Conservation (phyloP, 1,139 yeast species). For the Casaregolazyma suthepensis region DNA sequence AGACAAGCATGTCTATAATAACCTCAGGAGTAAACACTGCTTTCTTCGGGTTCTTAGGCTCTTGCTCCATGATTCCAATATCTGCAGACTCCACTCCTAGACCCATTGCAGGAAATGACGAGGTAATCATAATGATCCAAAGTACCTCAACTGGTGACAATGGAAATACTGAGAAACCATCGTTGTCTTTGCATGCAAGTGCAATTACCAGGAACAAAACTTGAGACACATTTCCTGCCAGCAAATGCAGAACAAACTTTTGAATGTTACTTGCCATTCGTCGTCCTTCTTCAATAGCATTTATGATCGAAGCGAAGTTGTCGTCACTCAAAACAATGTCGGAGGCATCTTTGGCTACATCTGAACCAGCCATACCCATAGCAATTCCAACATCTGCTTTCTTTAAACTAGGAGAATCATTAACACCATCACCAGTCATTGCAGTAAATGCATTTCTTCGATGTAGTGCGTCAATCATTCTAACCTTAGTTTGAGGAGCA, state of each 20-base stretch:
- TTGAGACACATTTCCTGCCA: slow-evolving; percentile 76
- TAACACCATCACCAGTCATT: slow-evolving; percentile 87
- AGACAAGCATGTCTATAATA: slow-evolving; percentile 64
- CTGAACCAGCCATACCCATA: slow-evolving; percentile 77
- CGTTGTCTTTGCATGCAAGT: slow-evolving; percentile 56
- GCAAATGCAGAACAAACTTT: slow-evolving; percentile 71
- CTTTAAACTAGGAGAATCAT: slow-evolving; percentile 75
- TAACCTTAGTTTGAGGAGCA: slow-evolving; percentile 79
- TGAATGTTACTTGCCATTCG: slow-evolving; percentile 77
- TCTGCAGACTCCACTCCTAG: slow-evolving; percentile 65
- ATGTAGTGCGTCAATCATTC: slow-evolving; percentile 78
- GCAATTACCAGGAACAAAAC: slow-evolving; percentile 68
- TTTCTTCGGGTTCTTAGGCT: slow-evolving; percentile 53
- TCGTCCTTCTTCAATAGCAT: slow-evolving; percentile 78
- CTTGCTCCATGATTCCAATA: slow-evolving; percentile 58
- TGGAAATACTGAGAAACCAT: slow-evolving; percentile 65
- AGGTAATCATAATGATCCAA: slow-evolving; percentile 74
- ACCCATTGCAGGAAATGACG: slow-evolving; percentile 87
- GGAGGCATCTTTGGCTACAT: slow-evolving; percentile 75
- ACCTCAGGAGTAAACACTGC: slow-evolving; percentile 67
- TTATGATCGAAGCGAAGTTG: slow-evolving; percentile 69
- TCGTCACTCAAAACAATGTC: slow-evolving; percentile 71
- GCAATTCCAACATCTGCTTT: slow-evolving; percentile 82
- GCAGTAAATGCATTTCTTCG: slow-evolving; percentile 67
- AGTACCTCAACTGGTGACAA: slow-evolving; percentile 73